Evolutionary conservation across 148 eudicot species (phyloP), one percentile per base, ranked within the genome.

Genomic region (Nepenthes gracilis): DNA sequence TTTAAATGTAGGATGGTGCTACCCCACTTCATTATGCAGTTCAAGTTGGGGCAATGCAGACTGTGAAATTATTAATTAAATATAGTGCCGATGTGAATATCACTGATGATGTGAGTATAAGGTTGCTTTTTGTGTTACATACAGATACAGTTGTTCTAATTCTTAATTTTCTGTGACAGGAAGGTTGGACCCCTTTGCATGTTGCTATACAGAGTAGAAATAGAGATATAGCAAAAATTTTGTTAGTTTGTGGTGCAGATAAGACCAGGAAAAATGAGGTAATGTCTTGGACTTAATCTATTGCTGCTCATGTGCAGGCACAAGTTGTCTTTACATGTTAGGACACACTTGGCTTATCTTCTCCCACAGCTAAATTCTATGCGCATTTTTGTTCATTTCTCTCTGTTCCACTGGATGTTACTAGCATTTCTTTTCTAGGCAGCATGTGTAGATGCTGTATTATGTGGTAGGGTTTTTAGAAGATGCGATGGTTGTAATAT

Each of bases 161-260:
- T 50, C 36, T 12, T 13, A 33, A 55, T 63, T 60, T 45, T 47
- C 12, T 64, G 43, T 58, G 51, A 38, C 83, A 89, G 99, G 97
- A 86, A 74, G 95, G 93, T 53, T 88, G 99, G 99, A 86, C 95
- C 37, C 96, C 99, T 5, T 74, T 93, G 70, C 99, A 93, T 67
- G 72, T 93, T 61, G 96, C 99, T 49, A 72, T 89, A 75, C 99
- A 93, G 77, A 83, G 75, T 59, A 83, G 97, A 85, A 89, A 80
- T 74, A 79, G 95, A 83, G 83, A 86, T 70, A 80, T 89, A 49
- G 78, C 80, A 47, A 94, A 94, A 79, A 62, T 89, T 59, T 71
- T 94, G 72, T 65, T 94, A 65, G 65, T 89, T 67, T 78, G 83
- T 67, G 95, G 97, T 58, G 99, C 99, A 34, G 97, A 94, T 67